Evolutionary conservation across 345 rosid genomes (phyloP).

Genomic region (Arabis hirsuta): DNA sequence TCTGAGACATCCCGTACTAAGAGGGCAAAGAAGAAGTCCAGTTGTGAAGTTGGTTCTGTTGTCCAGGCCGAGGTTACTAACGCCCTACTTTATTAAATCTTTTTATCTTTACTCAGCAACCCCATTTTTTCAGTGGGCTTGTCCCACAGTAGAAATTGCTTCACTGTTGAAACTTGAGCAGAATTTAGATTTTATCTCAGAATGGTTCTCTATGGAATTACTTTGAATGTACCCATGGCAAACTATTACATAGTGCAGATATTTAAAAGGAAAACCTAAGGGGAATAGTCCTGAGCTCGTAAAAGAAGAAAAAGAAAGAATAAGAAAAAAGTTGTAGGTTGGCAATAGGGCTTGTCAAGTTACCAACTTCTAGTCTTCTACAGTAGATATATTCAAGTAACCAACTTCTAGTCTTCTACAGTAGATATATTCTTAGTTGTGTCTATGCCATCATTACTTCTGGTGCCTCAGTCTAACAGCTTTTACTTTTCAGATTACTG

Average conservation of each 20-base stretch:
- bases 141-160: slow-evolving; percentile 17
- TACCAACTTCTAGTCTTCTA: slow-evolving; percentile 9
- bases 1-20: slow-evolving; percentile 73
- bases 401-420: slow-evolving; percentile 13
- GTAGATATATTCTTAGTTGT: neutral
- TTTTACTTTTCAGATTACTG: slow-evolving; percentile 71
- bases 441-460: slow-evolving; percentile 19
- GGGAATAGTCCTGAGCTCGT: neutral
- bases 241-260: neutral
- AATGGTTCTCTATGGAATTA: slow-evolving; percentile 9
- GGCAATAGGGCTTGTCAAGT: slow-evolving; percentile 5
- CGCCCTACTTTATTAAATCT: slow-evolving; percentile 11
- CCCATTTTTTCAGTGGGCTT: slow-evolving; percentile 14
- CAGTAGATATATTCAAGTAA: slow-evolving; percentile 12
- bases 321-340: slow-evolving; percentile 1
- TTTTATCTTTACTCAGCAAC: slow-evolving; percentile 11
- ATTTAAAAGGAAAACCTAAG: slow-evolving; percentile 1
- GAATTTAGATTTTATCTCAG: slow-evolving; percentile 17
- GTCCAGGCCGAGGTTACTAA: slow-evolving; percentile 83
- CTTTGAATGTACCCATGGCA: slow-evolving; percentile 1
- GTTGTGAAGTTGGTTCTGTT: slow-evolving; percentile 72
- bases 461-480: slow-evolving; percentile 24
- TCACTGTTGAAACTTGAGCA: slow-evolving; percentile 15
- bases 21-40: slow-evolving; percentile 79
- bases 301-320: neutral